A percentile compares a stretch with the other conserved stretches of the same genome.
Conservation (phyloP, 176 grass and related monocot species). For the Cymbopogon citratus region DNA sequence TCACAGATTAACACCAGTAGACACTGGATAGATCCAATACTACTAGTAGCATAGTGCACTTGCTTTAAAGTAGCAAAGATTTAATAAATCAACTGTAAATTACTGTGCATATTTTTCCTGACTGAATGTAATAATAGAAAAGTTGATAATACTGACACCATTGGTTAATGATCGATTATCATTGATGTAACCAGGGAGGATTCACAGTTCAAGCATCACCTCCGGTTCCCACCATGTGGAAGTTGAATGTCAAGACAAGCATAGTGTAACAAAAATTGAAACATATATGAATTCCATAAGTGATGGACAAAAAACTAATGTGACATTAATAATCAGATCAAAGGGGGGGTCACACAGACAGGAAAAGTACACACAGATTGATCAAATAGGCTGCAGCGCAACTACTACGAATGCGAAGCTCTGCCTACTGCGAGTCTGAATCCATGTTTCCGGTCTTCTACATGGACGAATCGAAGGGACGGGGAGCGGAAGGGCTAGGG, state of each 20-base stretch:
- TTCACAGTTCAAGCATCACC: not conserved
- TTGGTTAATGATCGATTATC: not conserved
- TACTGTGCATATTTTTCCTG: not conserved
- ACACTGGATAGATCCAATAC: not conserved
- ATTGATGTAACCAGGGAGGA: not conserved
- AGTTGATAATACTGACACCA: not conserved
- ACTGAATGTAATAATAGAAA: not conserved
- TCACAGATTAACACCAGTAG: not conserved
- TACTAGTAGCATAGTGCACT: not conserved
- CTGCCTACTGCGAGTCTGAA: not conserved
- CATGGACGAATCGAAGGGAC: not conserved
- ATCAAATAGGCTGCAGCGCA: not conserved
- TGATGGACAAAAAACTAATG: not conserved
- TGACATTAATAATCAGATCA: not conserved
- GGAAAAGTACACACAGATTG: not conserved
- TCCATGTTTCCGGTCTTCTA: not conserved
- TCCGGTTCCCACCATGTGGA: not conserved
- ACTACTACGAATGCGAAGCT: not conserved
- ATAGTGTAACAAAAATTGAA: not conserved
- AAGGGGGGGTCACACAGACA: no score
- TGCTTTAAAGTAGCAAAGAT: not conserved
- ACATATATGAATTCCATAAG: not conserved
- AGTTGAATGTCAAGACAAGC: not conserved
- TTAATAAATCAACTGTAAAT: not conserved
- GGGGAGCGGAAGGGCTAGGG: slow-evolving; percentile 11